Conservation (phyloP, 257 asterid species). For the Solanum rostratum region DNA sequence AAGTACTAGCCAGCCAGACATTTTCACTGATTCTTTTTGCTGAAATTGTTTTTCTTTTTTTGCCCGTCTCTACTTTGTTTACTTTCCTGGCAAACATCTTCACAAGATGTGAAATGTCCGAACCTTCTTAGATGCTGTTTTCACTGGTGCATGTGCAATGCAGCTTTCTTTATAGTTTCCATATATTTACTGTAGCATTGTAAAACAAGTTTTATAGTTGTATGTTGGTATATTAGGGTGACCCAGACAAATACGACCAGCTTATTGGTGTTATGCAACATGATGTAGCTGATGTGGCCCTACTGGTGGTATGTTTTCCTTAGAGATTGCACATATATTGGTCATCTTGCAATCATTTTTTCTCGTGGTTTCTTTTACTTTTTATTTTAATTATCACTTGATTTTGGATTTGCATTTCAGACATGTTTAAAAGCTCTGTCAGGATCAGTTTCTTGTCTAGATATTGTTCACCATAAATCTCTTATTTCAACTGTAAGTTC, state of each 20-base stretch:
- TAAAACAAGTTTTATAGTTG: not conserved
- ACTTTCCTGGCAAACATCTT: not conserved
- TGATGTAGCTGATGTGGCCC: constrained; percentile 59
- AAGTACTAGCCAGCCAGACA: not conserved
- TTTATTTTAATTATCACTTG: not conserved
- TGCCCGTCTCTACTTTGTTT: not conserved
- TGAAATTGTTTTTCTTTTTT: not conserved
- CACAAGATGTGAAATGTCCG: not conserved
- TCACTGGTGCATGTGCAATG: not conserved
- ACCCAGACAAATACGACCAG: constrained; percentile 41
- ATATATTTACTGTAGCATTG: not conserved
- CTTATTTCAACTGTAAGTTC: constrained; percentile 69
- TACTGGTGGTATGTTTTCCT: constrained; percentile 56
- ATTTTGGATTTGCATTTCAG: not conserved
- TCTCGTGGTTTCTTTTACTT: not conserved
- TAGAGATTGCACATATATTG: not conserved
- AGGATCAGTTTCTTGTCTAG: constrained; percentile 60
- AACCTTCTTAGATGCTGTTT: not conserved
- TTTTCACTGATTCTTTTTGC: not conserved
- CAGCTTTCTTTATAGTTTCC: not conserved
- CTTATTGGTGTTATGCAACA: constrained; percentile 47
- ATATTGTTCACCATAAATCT: constrained; percentile 50
- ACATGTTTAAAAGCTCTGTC: constrained; percentile 51
- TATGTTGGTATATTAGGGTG: constrained; percentile 37
- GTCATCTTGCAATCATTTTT: not conserved